Conservation (phyloP, 2,329 filamentous ascomycete species). For the Akanthomyces muscarius region DNA sequence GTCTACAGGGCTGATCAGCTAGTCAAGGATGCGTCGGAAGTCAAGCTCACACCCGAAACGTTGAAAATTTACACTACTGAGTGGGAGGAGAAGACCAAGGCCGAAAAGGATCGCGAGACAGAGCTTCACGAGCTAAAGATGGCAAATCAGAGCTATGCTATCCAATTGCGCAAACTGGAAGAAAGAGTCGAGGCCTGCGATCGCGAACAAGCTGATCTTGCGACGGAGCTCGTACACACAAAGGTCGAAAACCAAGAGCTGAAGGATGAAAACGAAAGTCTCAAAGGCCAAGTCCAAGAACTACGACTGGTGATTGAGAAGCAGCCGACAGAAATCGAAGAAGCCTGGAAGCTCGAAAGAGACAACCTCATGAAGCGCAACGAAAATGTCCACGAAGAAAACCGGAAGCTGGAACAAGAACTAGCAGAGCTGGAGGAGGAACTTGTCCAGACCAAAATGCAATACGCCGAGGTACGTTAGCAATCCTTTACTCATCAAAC, state of each 20-base stretch:
- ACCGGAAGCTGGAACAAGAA: slow-evolving; percentile 81
- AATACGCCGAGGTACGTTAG: slow-evolving; percentile 79
- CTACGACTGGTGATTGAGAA: slow-evolving; percentile 81
- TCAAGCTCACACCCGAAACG: slow-evolving; percentile 79
- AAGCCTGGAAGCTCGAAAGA: slow-evolving; percentile 75
- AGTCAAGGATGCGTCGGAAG: slow-evolving; percentile 84
- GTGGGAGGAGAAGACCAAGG: slow-evolving; percentile 87
- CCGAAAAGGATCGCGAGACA: slow-evolving; percentile 74
- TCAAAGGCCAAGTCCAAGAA: slow-evolving; percentile 81
- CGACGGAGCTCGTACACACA: slow-evolving; percentile 83
- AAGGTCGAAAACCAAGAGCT: slow-evolving; percentile 93
- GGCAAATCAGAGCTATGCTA: slow-evolving; percentile 62
- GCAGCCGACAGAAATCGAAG: slow-evolving; percentile 85
- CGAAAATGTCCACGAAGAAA: slow-evolving; percentile 90
- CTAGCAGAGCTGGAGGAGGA: slow-evolving; percentile 88
- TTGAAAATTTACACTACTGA: slow-evolving; percentile 77
- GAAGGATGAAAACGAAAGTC: slow-evolving; percentile 81
- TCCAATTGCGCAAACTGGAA: slow-evolving; percentile 79
- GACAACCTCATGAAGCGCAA: slow-evolving; percentile 91
- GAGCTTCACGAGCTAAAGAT: slow-evolving; percentile 73
- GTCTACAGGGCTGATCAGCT: slow-evolving; percentile 92
- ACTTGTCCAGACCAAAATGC: slow-evolving; percentile 90
- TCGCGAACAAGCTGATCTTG: slow-evolving; percentile 82
- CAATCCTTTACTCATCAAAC: not conserved
- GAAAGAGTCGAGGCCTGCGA: slow-evolving; percentile 85